These are phyloP conservation scores for Panaeolus cyanescens DNA, from an alignment of 768 basidiomycete genomes.

Conservation along the genomic window DNA sequence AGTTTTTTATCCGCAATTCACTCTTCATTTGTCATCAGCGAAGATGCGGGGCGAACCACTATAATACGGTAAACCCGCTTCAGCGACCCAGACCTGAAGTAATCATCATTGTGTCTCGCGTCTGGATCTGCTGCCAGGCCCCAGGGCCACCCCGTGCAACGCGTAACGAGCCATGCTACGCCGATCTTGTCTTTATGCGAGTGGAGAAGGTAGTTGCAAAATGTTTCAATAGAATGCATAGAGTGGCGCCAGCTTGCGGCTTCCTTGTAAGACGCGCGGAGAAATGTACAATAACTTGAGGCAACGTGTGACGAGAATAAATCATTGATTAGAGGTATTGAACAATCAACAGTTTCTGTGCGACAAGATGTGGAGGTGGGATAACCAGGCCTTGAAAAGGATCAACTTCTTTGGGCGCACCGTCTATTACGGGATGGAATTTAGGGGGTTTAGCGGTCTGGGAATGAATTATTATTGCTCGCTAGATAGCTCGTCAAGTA, in stretches of 20 bases:
- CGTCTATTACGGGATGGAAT: constrained; percentile 9
- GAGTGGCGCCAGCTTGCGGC: constrained; percentile 39
- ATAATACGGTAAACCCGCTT: constrained; percentile 37
- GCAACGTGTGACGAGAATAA: constrained; percentile 21
- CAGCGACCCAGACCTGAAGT: constrained; percentile 45
- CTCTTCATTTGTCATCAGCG: constrained; percentile 57
- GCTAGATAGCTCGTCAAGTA: constrained; percentile 45
- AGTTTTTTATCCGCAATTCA: constrained; percentile 36
- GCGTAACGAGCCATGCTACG: constrained; percentile 49
- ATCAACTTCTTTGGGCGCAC: constrained; percentile 15
- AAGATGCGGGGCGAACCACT: constrained; percentile 52
- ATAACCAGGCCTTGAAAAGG: constrained; percentile 49
- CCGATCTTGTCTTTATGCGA: constrained; percentile 60
- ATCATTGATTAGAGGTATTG: constrained; percentile 38
- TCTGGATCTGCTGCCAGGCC: constrained; percentile 19
- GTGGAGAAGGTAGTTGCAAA: constrained; percentile 47
- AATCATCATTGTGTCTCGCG: constrained; percentile 34
- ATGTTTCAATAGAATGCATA: constrained; percentile 47
- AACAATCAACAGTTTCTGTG: constrained; percentile 52
- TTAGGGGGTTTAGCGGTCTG: not conserved
- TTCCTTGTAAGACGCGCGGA: constrained; percentile 47
- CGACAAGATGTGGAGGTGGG: constrained; percentile 54
- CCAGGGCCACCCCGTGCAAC: constrained; percentile 55
- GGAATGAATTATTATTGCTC: constrained; percentile 16
- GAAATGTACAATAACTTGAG: constrained; percentile 53